These are phyloP conservation scores for Coelastrella sp. DNA, from an alignment of 139 green algal genomes.

Conservation along the genomic window DNA sequence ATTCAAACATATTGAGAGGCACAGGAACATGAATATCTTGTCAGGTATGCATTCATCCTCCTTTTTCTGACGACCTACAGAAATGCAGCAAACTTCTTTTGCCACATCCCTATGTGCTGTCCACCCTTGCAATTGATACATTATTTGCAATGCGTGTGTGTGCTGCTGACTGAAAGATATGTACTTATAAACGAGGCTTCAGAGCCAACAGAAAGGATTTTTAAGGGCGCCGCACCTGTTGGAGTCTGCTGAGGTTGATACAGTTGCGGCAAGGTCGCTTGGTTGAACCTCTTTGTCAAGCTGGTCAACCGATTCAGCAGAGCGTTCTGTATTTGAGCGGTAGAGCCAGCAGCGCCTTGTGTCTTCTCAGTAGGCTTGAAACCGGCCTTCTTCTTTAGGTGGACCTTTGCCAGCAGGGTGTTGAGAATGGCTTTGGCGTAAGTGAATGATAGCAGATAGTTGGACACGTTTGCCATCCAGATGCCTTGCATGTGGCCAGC, in stretches of 20 bases:
- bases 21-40: conserved; percentile 32
- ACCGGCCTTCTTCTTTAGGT: conserved; percentile 50
- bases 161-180: no score
- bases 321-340: conserved; percentile 11
- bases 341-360: background rate
- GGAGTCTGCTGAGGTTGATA: conserved; percentile 3
- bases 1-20: conserved; percentile 31
- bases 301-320: conserved; percentile 24
- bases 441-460: conserved; percentile 49
- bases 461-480: conserved; percentile 48
- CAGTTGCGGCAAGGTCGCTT: conserved; percentile 30
- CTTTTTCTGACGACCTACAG: conserved; percentile 28
- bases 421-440: conserved; percentile 51
- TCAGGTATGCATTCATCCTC: conserved; percentile 48
- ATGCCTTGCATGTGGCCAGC: conserved; percentile 35
- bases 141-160: no score
- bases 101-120: no score
- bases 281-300: conserved; percentile 45
- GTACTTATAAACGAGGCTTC: no score
- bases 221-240: conserved; percentile 6
- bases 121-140: no score
- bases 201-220: no score
- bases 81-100: no score
- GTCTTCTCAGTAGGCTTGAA: conserved; percentile 50
- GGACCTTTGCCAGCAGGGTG: conserved; percentile 46